Evolutionary conservation across 1,284 basidiomycete genomes (phyloP), one percentile per base, ranked within the genome.

Genomic region (Cryptococcus sp.): DNA sequence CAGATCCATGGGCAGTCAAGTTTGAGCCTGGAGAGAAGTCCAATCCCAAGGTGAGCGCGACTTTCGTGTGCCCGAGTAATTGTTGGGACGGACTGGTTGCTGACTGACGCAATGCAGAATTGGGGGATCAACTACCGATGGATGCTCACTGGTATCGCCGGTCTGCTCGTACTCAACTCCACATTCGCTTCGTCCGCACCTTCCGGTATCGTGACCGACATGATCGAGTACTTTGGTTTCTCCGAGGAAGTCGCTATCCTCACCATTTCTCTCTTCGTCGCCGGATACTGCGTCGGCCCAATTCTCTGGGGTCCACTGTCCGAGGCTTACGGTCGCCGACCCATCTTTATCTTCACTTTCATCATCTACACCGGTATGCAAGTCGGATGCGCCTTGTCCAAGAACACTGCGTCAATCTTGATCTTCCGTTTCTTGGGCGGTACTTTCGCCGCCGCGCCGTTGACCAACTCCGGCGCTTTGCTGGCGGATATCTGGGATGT

Each of bases 381-480:
- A 63, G 79, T 88, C 30, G 87, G 84, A 19, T 84, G 83, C 53
- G 87, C 87, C 2, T 78, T 89, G 0, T 78, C 85, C 0, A 78
- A 81, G 27, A 89, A 88, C 72, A 84, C 83, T 0, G 84, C 81
- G 4, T 78, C 83, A 0, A 79, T 90, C 54, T 80, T 90, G 42
- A 76, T 86, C 35, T 86, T 89, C 75, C 83, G 88, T 17, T 87
- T 90, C 75, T 70, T 90, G 5, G 83, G 85, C 2, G 88, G 88
- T 0, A 81, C 80, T 2, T 89, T 88, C 62, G 82, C 80, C 30
- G 64, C 75, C 3, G 67, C 71, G 52, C 78, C 82, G 0, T 65
- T 83, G 13, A 82, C 82, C 50, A 82, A 81, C 65, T 78, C 79
- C 0, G 81, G 83, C 17, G 82, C 81, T 8, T 58, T 84, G 35